Evolutionary conservation across 2,329 filamentous ascomycete genomes (phyloP).

Genomic region (Phyllachora maydis): DNA sequence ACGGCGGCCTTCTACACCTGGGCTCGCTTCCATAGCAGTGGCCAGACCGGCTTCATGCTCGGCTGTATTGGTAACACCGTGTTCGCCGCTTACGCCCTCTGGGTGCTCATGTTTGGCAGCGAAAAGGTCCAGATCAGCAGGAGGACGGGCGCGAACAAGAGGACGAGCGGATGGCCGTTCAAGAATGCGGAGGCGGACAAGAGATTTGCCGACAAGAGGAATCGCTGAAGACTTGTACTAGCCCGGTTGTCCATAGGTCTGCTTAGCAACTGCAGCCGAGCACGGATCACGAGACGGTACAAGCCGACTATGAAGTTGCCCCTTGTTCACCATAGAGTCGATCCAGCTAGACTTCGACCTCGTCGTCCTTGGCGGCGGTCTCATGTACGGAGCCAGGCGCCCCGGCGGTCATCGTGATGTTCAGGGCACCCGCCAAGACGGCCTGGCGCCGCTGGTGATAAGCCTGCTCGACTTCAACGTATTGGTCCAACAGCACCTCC

Average conservation of each 20-base stretch:
- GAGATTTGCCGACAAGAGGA: no score
- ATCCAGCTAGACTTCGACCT: slow-evolving; percentile 1
- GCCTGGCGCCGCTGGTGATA: slow-evolving; percentile 37
- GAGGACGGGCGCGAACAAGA: slow-evolving; percentile 18
- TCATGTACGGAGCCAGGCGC: background rate
- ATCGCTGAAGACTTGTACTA: no score
- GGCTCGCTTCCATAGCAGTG: slow-evolving; percentile 35
- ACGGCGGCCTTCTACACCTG: slow-evolving; percentile 46
- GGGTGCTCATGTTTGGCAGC: slow-evolving; percentile 27
- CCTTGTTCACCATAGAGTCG: no score
- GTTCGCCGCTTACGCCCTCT: slow-evolving; percentile 41
- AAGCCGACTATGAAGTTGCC: no score
- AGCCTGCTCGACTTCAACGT: slow-evolving; percentile 44
- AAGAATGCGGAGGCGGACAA: slow-evolving; percentile 13
- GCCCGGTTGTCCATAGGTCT: background rate
- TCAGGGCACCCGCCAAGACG: no score
- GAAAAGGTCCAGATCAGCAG: slow-evolving; percentile 13
- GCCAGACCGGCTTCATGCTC: slow-evolving; percentile 35
- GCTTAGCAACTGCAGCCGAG: no score
- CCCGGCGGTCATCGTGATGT: no score
- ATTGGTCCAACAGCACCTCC: slow-evolving; percentile 57
- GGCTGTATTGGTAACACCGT: slow-evolving; percentile 34
- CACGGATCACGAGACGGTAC: no score
- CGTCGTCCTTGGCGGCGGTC: no score
- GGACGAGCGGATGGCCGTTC: slow-evolving; percentile 18